phyloP scores from a whole-genome alignment of 306 rosid genomes.

The Biancaea sappan region DNA sequence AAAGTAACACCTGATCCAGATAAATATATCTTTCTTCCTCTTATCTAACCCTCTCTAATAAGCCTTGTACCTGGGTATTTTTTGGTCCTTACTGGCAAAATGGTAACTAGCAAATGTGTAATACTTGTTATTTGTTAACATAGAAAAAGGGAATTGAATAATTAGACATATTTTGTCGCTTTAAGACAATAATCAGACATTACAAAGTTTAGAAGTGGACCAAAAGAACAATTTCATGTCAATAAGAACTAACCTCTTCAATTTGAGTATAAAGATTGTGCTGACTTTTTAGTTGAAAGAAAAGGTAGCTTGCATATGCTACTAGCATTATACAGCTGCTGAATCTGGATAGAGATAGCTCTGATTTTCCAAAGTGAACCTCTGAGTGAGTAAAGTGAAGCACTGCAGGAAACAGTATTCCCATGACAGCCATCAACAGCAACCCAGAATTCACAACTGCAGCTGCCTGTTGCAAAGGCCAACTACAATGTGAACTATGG shows the following conservation, averaged over 20 bases:
- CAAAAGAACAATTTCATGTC: background rate
- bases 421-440: slow-evolving; percentile 96
- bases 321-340: slow-evolving; percentile 87
- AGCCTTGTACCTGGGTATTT: background rate
- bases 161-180: background rate
- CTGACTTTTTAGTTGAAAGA: slow-evolving; percentile 77
- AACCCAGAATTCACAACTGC: slow-evolving; percentile 87
- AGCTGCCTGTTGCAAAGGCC: slow-evolving; percentile 66
- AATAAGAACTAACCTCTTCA: slow-evolving; percentile 56
- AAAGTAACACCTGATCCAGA: slow-evolving; percentile 1
- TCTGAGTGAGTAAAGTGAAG: slow-evolving; percentile 90
- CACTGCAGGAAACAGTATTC: slow-evolving; percentile 82
- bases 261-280: slow-evolving; percentile 51
- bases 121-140: background rate
- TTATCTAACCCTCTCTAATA: background rate
- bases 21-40: slow-evolving; percentile 6
- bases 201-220: background rate
- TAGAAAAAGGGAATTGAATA: background rate
- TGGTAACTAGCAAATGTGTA: slow-evolving; percentile 5
- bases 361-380: slow-evolving; percentile 79
- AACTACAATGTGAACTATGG: slow-evolving; percentile 32
- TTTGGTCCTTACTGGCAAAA: slow-evolving; percentile 12
- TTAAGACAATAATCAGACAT: background rate
- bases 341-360: slow-evolving; percentile 79
- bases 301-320: slow-evolving; percentile 86